Evolutionary conservation across 768 basidiomycete species (phyloP).

Genomic region (Boletus tylopilopsis): DNA sequence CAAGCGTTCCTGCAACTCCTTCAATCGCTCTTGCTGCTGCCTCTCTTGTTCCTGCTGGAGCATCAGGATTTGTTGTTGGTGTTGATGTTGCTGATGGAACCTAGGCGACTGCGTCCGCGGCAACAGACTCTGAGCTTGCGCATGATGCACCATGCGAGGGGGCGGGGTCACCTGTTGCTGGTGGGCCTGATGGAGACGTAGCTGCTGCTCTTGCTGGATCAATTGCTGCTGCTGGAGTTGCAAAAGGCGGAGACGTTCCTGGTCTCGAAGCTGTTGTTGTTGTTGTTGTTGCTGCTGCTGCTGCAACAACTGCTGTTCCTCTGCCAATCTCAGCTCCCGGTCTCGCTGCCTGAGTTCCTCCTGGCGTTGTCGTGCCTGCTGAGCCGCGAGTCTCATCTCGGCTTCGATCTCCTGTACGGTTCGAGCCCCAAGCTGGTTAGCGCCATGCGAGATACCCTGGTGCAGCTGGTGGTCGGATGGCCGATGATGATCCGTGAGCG

Average conservation of each 20-base stretch:
- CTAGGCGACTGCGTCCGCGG: slow-evolving; percentile 76
- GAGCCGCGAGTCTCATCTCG: slow-evolving; percentile 69
- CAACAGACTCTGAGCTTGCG: slow-evolving; percentile 20
- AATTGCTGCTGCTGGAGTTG: slow-evolving; percentile 44
- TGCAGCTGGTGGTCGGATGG: slow-evolving; percentile 37
- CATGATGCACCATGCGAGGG: slow-evolving; percentile 56
- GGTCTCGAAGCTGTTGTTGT: slow-evolving; percentile 36
- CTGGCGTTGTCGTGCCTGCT: slow-evolving; percentile 39
- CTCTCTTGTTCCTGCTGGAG: slow-evolving; percentile 67
- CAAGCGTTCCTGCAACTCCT: slow-evolving; percentile 62
- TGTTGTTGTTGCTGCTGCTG: slow-evolving; percentile 38
- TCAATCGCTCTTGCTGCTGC: slow-evolving; percentile 52
- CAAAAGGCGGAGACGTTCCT: slow-evolving; percentile 37
- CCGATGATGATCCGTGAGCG: slow-evolving; percentile 32
- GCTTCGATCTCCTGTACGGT: slow-evolving; percentile 82
- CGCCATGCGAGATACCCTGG: slow-evolving; percentile 32
- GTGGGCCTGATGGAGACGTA: slow-evolving; percentile 37
- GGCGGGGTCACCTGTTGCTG: slow-evolving; percentile 52
- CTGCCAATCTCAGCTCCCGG: slow-evolving; percentile 34
- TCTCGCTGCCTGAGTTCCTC: slow-evolving; percentile 47
- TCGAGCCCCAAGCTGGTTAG: slow-evolving; percentile 41
- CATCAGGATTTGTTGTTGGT: slow-evolving; percentile 65
- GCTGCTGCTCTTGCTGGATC: slow-evolving; percentile 33
- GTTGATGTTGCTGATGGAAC: slow-evolving; percentile 72
- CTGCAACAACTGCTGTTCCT: slow-evolving; percentile 36